Evolutionary conservation across 176 grass and related monocot species (phyloP).

Genomic region (Hordeum marinum): DNA sequence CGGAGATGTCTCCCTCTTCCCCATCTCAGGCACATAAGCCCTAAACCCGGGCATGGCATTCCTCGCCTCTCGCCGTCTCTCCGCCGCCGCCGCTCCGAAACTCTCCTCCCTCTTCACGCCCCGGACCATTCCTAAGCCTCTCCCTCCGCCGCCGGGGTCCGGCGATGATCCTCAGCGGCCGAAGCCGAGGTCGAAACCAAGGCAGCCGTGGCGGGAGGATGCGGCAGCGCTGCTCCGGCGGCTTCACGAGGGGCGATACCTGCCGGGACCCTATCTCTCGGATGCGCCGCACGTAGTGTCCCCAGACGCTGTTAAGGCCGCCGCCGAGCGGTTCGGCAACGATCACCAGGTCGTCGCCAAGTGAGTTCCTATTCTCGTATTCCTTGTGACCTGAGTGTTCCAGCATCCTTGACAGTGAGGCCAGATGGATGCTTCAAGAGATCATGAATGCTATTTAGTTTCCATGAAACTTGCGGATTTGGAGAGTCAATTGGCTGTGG

Average conservation of each 20-base stretch:
- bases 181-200: not conserved
- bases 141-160: not conserved
- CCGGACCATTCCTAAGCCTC: not conserved
- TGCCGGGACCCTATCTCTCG: constrained; percentile 32
- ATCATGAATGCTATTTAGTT: not conserved
- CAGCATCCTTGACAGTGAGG: not conserved
- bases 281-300: not conserved
- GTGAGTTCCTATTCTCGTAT: constrained; percentile 26
- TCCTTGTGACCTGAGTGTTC: not conserved
- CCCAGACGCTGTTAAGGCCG: constrained; percentile 43
- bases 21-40: not conserved
- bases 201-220: constrained; percentile 37
- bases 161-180: not conserved
- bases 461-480: not conserved
- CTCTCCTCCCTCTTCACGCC: constrained; percentile 32
- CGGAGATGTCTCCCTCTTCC: not conserved
- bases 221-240: constrained; percentile 36
- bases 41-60: constrained; percentile 32
- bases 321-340: constrained; percentile 47
- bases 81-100: not conserved
- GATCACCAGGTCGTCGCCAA: constrained; percentile 56
- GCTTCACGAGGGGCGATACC: constrained; percentile 40
- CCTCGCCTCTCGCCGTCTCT: constrained; percentile 35
- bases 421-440: not conserved
- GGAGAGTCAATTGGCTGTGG: not conserved